Evolutionary conservation across 768 basidiomycete genomes (phyloP), one percentile per base, ranked within the genome.

Genomic region (Lentinula aciculospora): DNA sequence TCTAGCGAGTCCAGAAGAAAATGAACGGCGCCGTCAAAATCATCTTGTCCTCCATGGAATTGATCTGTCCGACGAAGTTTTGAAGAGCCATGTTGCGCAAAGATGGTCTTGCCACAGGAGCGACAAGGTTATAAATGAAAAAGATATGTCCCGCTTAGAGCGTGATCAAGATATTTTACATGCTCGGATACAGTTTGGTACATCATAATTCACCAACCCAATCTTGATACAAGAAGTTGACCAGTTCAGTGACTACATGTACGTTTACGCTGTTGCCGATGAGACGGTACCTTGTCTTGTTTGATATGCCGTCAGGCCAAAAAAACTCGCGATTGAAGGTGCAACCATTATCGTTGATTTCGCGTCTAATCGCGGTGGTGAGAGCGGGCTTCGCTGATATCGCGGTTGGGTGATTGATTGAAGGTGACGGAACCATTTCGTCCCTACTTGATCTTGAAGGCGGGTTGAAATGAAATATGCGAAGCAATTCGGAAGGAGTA

Each of bases 191-290:
- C 7, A 39, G n/a, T 5, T 21, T 25, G 6, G 21, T 28, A 17
- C 5, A 4, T 25, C 25, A 3, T 23, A 8, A 12, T 25, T 21
- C 28, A 8, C 23, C 3, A 19, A 27, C 6, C 29, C 34, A 37
- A 46, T 70, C 74, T 23, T 67, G 62, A 58, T 82, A 81, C 42
- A 92, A 69, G 68, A 85, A 87, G 39, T 75, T 68, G 40, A 92
- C 77, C 53, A 91, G 72, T 59, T 75, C 71, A 51, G 78, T 75
- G 0, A 92, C 84, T 10, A 92, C 89, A 57, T 74, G 74, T 6
- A 92, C 88, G 68, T 92, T 92, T 7, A 92, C 83, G 57, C 89
- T 91, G 68, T 92, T 93, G 17, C 91, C 91, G 56, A 92, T 85
- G 28, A 92, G 72, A 47, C 82, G 79, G 62, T 92, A 92, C 66